Evolutionary conservation across 345 rosid genomes (phyloP), one percentile per base, ranked within the genome.

Genomic region (Eucalyptus curtisii): DNA sequence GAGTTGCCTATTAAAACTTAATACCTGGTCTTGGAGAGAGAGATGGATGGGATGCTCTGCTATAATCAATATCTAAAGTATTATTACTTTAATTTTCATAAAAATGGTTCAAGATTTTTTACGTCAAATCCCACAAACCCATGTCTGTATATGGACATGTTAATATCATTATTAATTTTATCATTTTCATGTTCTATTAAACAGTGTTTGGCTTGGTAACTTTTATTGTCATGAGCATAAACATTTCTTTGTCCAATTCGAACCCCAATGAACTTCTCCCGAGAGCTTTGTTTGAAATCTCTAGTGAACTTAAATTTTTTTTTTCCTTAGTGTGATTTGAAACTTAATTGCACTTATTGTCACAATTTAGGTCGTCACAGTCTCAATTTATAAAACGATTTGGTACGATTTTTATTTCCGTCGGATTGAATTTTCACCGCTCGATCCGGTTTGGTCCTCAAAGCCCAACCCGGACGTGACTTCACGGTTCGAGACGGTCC

Each of bases 381-480:
- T 76, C 2, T 5, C 4, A 0, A 76, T 76, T n/a, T 20, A 42
- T 5, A 71, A 71, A 37, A 71, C 7, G 0, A 71, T 8, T 71
- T 71, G 12, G 3, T 19, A 1, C 5, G 7, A 0, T 71, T 33
- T 0, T 0, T 71, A 20, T 37, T 76, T 19, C 24, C 0, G 2
- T 11, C 1, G 5, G 42, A 37, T 40, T 0, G 15, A 76, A 76
- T 20, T 37, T 37, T 40, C 0, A 40, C 8, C 0, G 47, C 0
- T 11, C 1, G 30, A 76, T 76, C 13, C 15, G 82, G 0, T 76
- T 76, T 10, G 45, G 44, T 71, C 44, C 10, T 17, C 22, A 22
- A 19, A 52, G 1, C 59, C 12, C 10, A 55, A 55, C 12, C 27
- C 27, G 12, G 59, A 22, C 8, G 27, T 57, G 25, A 0, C 0